Evolutionary conservation across 2,329 filamentous ascomycete species (phyloP).

Genomic region (Ophiocordyceps unilateralis): DNA sequence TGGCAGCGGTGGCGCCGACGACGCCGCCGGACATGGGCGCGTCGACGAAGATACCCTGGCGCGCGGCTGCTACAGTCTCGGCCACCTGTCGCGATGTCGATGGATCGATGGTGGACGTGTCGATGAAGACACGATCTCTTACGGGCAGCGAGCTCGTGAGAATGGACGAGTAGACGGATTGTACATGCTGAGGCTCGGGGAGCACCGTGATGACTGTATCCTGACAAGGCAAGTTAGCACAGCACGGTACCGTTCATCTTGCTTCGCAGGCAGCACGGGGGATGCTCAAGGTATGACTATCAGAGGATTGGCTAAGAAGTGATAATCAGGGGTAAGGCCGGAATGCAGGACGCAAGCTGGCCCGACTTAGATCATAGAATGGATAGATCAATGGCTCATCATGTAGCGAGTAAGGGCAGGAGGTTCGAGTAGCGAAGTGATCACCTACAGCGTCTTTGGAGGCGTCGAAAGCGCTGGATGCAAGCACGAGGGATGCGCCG

Average conservation of each 20-base stretch:
- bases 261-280: background rate
- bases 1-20: conserved; percentile 73
- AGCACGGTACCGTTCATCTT: background rate
- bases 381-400: conserved; percentile 16
- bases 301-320: conserved; percentile 45
- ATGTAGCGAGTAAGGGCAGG: conserved; percentile 4
- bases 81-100: conserved; percentile 67
- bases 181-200: conserved; percentile 77
- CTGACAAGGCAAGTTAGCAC: conserved; percentile 24
- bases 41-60: conserved; percentile 69
- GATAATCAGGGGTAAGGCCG: conserved; percentile 43
- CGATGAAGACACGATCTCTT: conserved; percentile 67
- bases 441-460: conserved; percentile 33
- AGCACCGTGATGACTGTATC: conserved; percentile 77
- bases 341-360: conserved; percentile 13
- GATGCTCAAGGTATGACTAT: background rate
- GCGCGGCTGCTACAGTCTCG: conserved; percentile 42
- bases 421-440: background rate
- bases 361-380: conserved; percentile 56
- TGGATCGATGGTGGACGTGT: conserved; percentile 93
- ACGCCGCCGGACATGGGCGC: conserved; percentile 96
- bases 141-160: conserved; percentile 35
- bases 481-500: conserved; percentile 29
- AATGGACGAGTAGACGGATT: conserved; percentile 64
- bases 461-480: conserved; percentile 27